Conservation (phyloP, 345 rosid genomes). For the Populus alba region DNA sequence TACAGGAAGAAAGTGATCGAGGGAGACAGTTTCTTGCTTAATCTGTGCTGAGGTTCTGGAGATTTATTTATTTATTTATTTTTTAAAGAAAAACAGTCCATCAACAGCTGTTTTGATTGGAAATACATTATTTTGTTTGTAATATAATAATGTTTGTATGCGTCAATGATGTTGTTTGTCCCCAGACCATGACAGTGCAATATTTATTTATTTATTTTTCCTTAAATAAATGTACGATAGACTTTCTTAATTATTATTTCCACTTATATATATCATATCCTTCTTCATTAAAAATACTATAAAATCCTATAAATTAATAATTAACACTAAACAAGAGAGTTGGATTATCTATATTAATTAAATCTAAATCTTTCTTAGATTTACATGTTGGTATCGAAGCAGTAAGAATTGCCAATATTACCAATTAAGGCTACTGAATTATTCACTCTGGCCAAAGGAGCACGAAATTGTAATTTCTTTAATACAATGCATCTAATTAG, state of each 20-base stretch:
- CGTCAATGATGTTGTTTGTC: neutral
- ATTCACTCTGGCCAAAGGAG: slow-evolving; percentile 4
- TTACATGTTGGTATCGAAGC: slow-evolving; percentile 8
- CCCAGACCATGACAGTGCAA: neutral
- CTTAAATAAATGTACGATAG: neutral
- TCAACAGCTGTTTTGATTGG: neutral
- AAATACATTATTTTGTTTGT: neutral
- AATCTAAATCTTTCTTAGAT: slow-evolving; percentile 8
- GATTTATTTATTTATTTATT: too few relatives aligned
- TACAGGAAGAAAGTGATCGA: neutral
- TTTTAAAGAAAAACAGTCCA: neutral
- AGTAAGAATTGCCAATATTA: neutral
- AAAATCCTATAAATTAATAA: neutral
- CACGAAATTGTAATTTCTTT: neutral
- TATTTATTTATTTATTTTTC: neutral
- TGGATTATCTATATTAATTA: neutral
- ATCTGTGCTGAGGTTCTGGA: neutral
- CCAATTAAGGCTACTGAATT: neutral
- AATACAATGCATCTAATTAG: neutral
- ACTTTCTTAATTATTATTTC: neutral
- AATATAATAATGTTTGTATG: neutral
- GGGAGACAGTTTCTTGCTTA: neutral
- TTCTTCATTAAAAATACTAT: neutral
- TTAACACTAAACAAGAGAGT: neutral
- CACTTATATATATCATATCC: neutral